Evolutionary conservation across 805 yeast species (phyloP).

Genomic region (Saccharomyces cerevisiae): DNA sequence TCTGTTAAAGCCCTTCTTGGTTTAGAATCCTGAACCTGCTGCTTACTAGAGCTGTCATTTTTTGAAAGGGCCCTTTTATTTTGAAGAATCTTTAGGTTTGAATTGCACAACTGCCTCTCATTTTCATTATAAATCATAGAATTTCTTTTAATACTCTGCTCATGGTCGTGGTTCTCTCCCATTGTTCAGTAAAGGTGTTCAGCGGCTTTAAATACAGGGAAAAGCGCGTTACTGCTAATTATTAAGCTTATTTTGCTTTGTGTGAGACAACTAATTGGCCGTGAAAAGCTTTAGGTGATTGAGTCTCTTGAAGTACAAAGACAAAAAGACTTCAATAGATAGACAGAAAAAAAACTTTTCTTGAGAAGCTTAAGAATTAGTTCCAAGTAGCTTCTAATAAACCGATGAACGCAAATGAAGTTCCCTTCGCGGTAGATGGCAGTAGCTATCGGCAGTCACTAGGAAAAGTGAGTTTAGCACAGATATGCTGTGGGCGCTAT

Average conservation of each 20-base stretch:
- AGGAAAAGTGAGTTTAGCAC: background rate
- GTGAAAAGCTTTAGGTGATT: background rate
- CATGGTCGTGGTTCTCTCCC: background rate
- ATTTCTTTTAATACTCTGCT: background rate
- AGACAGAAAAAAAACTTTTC: background rate
- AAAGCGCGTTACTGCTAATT: background rate
- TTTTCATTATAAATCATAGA: background rate
- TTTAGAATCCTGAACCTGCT: background rate
- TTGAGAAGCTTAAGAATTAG: background rate
- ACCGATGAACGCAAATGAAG: background rate
- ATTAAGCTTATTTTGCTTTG: background rate
- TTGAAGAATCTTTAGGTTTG: background rate
- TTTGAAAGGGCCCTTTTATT: background rate
- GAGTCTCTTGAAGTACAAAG: background rate
- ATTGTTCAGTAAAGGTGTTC: background rate
- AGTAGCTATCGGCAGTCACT: background rate
- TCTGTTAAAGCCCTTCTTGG: constrained; percentile 11
- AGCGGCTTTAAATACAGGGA: background rate
- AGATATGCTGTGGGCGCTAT: background rate
- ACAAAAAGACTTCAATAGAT: background rate
- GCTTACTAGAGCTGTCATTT: background rate
- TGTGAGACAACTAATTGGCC: background rate
- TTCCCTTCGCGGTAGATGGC: background rate
- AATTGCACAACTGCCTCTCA: background rate
- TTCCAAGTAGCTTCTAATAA: background rate